Base-by-base conservation (phyloP, 176 grass and related monocot species). In the Poa annua region DNA sequence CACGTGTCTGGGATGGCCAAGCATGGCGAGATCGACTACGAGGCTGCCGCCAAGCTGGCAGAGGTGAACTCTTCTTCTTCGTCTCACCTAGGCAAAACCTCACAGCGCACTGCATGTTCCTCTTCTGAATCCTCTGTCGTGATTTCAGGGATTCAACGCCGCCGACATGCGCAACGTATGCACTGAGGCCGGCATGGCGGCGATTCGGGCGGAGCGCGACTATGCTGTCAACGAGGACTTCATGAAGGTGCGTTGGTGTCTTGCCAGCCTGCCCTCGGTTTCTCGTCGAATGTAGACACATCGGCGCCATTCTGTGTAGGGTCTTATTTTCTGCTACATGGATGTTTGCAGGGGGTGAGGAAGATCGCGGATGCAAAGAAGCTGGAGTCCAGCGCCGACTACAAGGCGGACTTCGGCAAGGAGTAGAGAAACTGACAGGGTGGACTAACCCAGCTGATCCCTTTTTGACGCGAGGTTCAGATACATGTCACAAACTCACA, bases 201-300 rank as follows among this genome's bases (percentile, higher is more conserved):
- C 74, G 12, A 77, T 77, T 34, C 33, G 34, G n/a, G 33, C 53
- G 3, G 74, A 77, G 74, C 52, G 52, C 6, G 52, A 77, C 74
- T 59, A 77, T 3, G 52, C 34, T 12, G 8, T 76, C 33, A 6
- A 39, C 12, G 74, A 77, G 14, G 74, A 56, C 74, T 77, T 77
- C 6, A 41, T 59, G 12, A 56, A 39, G 74, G 74, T 77, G 45
- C 45, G 35, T 0, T 17, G 2, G 74, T 24, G 3, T 22, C 36
- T 22, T 12, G 3, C 10, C 10, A 0, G 11, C 68, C 69, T 29
- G 11, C 21, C 69, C 1, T 0, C 16, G 1, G 19, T 1, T 34
- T 12, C 10, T 12, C 29, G 3, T 53, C 0, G 17, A 36, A 54
- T 36, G 33, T 36, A 13, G 3, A 75, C 29, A n/a, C 29, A 13